Evolutionary conservation across 768 basidiomycete species (phyloP).

Genomic region (Glaciozyma antarctica): DNA sequence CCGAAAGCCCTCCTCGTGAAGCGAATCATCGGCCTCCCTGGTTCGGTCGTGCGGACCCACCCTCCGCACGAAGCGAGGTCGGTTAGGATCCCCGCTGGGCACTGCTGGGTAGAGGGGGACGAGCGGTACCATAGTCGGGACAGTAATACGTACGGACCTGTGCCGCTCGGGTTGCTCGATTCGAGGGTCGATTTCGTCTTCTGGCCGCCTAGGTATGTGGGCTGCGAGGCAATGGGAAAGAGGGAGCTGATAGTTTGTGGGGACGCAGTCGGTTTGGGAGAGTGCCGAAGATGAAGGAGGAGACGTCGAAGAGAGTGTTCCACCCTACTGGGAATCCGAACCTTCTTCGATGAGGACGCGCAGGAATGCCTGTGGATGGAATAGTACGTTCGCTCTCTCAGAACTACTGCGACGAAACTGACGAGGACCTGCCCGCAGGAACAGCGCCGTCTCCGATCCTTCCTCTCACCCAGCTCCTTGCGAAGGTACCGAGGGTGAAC

Average conservation of each 20-base stretch:
- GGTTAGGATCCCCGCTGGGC: conserved; percentile 20
- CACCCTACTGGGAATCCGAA: neutral
- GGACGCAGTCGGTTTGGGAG: neutral
- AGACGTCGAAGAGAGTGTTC: neutral
- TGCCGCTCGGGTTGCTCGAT: conserved; percentile 23
- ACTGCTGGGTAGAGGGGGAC: conserved; percentile 35
- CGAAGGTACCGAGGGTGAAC: too few relatives aligned
- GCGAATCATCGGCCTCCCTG: conserved; percentile 34
- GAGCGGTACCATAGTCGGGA: conserved; percentile 33
- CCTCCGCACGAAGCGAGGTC: neutral
- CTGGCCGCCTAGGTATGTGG: conserved; percentile 23
- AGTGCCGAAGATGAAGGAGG: neutral
- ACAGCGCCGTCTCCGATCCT: too few relatives aligned
- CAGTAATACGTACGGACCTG: conserved; percentile 32
- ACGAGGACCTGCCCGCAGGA: too few relatives aligned
- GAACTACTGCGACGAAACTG: too few relatives aligned
- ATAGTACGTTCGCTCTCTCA: too few relatives aligned
- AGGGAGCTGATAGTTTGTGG: neutral
- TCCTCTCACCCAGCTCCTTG: too few relatives aligned
- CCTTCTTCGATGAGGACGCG: too few relatives aligned
- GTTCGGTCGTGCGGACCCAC: conserved; percentile 28
- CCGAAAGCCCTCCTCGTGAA: conserved; percentile 29
- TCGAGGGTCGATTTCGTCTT: conserved; percentile 24
- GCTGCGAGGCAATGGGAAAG: neutral
- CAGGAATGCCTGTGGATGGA: too few relatives aligned